Percentiles rank a stretch among this genome's conserved stretches.
These are phyloP conservation scores for Exophiala sideris DNA, from an alignment of 2,329 filamentous ascomycete species.

Conservation along the genomic window DNA sequence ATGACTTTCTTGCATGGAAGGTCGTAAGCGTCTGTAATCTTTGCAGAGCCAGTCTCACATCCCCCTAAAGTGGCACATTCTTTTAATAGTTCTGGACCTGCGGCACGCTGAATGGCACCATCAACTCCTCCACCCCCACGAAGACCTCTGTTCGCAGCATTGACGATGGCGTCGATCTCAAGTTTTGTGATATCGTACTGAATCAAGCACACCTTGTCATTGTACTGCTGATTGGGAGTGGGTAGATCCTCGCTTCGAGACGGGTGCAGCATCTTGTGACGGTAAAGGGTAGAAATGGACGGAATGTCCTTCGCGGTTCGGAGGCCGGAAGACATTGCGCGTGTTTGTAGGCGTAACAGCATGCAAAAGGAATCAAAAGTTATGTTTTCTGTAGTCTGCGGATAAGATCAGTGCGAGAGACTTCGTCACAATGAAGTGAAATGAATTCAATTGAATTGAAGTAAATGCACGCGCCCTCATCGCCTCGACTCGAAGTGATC, in stretches of 20 bases:
- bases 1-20: conserved; percentile 78
- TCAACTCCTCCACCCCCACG: conserved; percentile 88
- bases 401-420: not conserved
- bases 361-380: not conserved
- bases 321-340: conserved; percentile 8
- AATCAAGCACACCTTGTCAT: conserved; percentile 67
- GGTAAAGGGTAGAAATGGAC: conserved; percentile 61
- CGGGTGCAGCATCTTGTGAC: conserved; percentile 47
- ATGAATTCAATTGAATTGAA: too few relatives aligned
- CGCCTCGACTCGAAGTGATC: too few relatives aligned
- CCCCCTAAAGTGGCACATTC: conserved; percentile 72
- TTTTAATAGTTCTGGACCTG: conserved; percentile 63
- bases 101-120: conserved; percentile 79
- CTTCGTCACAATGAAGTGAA: not conserved
- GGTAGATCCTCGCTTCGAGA: conserved; percentile 21
- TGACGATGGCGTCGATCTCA: conserved; percentile 78
- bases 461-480: too few relatives aligned
- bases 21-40: conserved; percentile 74
- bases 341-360: not conserved
- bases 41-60: conserved; percentile 74
- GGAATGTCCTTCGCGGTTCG: conserved; percentile 37
- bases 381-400: not conserved
- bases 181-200: conserved; percentile 79
- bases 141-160: conserved; percentile 78
- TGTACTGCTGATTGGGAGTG: conserved; percentile 55